Conservation (phyloP, 148 eudicot species). For the Amaranthus cruentus region DNA sequence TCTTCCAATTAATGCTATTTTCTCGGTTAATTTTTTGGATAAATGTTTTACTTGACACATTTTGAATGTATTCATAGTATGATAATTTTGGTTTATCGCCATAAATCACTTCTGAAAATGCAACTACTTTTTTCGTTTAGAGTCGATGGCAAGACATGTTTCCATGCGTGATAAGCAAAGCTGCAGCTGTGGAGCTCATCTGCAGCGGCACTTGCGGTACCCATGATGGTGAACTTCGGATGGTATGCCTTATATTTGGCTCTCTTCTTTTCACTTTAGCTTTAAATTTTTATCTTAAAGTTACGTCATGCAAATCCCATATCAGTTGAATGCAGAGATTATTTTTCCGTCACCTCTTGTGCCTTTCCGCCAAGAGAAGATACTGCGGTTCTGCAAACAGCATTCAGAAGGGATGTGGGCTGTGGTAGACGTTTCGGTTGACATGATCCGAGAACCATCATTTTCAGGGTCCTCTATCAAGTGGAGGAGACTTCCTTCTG, state of each 20-base stretch:
- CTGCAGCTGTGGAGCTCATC: constrained; percentile 43
- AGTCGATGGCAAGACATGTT: constrained; percentile 62
- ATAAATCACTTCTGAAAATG: too few relatives aligned
- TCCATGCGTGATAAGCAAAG: constrained; percentile 49
- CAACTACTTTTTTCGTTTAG: constrained; percentile 19
- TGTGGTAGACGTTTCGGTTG: constrained; percentile 73
- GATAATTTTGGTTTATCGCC: too few relatives aligned
- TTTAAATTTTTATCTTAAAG: neutral
- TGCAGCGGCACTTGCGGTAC: constrained; percentile 45
- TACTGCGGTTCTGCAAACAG: constrained; percentile 69
- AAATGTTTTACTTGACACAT: too few relatives aligned
- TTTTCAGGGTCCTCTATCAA: constrained; percentile 27
- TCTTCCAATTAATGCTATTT: neutral
- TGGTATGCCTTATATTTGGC: constrained; percentile 41
- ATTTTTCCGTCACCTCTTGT: constrained; percentile 60
- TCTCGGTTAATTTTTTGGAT: too few relatives aligned
- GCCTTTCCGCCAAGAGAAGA: constrained; percentile 59
- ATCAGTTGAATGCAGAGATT: constrained; percentile 35
- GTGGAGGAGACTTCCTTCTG: constrained; percentile 78
- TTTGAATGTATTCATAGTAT: too few relatives aligned
- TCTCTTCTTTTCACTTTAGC: neutral
- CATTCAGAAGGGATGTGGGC: constrained; percentile 67
- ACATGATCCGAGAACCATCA: constrained; percentile 36
- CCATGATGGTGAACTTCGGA: constrained; percentile 55
- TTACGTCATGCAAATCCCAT: constrained; percentile 9